These are phyloP conservation scores for Paxillus ammoniavirescens DNA, from an alignment of 768 basidiomycete species.

Conservation along the genomic window DNA sequence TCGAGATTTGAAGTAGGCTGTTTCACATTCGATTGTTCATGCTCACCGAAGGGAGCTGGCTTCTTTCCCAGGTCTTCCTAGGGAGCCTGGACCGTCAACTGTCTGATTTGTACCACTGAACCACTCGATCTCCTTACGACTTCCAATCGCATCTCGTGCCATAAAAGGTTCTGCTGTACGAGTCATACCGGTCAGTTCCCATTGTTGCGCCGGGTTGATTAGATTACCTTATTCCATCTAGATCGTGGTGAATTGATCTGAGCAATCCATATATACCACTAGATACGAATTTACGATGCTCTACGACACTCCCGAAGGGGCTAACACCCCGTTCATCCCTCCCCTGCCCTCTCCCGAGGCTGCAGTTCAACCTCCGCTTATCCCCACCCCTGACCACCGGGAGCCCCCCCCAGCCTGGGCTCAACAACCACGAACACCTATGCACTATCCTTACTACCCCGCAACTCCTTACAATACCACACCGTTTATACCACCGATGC, in stretches of 20 bases:
- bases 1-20: conserved; percentile 4
- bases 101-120: not conserved
- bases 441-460: conserved; percentile 40
- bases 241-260: conserved; percentile 23
- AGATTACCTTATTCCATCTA: conserved; percentile 9
- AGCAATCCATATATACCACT: conserved; percentile 23
- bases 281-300: conserved; percentile 20
- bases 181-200: conserved; percentile 20
- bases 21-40: not conserved
- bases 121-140: not conserved
- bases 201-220: conserved; percentile 5
- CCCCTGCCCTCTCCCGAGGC: conserved; percentile 37
- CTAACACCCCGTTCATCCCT: conserved; percentile 38
- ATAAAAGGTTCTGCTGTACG: conserved; percentile 9
- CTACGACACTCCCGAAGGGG: conserved; percentile 29
- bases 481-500: conserved; percentile 38
- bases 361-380: conserved; percentile 33
- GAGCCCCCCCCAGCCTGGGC: conserved; percentile 34
- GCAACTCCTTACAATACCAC: conserved; percentile 36
- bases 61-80: conserved; percentile 3
- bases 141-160: conserved; percentile 2
- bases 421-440: conserved; percentile 31
- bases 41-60: not conserved
- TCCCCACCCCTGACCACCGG: conserved; percentile 29
- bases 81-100: conserved; percentile 6